Evolutionary conservation across 495 filamentous ascomycete species (phyloP), one percentile per base, ranked within the genome.

Genomic region (Annulohypoxylon bovei): DNA sequence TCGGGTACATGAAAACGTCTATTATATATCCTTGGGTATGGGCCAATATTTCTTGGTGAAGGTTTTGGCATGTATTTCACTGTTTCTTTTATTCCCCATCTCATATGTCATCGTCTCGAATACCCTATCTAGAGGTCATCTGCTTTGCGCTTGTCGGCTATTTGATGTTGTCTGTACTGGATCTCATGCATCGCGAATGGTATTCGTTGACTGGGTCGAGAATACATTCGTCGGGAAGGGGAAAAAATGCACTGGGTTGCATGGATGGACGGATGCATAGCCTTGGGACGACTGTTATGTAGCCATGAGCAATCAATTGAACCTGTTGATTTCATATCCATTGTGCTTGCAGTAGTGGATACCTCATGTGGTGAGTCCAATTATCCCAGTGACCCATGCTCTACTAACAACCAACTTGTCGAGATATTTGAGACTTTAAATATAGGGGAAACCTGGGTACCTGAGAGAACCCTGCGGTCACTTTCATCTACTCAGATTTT

Each of bases 41-140:
- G 63, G 55, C 25, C 44, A 12, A 12, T 20, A 40, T 44, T 37
- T 62, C 42, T 8, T 32, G 55, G 60, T 28, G 54, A 39, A 16
- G 55, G 25, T 39, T 65, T 54, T 62, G 54, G 53, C 40, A 57
- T 64, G 47, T 61, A 27, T 42, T 25, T 67, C 44, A 25, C 42
- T 35, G 5, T 60, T 67, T 70, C 32, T 60, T 57, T 50, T 33
- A 44, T 47, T 16, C 27, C 14, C 14, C 49, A 27, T 60, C 56
- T 27, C 42, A 56, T 62, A 44, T 57, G 57, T 42, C 39, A 18
- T 47, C 65, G 23, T 71, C 65, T 70, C 44, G 66, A 67, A 76
- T 76, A 76, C 75, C 75, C 72, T 35, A 63, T 68, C 59, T 76
- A 73, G 75, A 76, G 69, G 67, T 73, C 67, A 55, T 70, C 65